Base-by-base conservation (phyloP, 2,329 filamentous ascomycete genomes). In the Magnaporthales sp. region DNA sequence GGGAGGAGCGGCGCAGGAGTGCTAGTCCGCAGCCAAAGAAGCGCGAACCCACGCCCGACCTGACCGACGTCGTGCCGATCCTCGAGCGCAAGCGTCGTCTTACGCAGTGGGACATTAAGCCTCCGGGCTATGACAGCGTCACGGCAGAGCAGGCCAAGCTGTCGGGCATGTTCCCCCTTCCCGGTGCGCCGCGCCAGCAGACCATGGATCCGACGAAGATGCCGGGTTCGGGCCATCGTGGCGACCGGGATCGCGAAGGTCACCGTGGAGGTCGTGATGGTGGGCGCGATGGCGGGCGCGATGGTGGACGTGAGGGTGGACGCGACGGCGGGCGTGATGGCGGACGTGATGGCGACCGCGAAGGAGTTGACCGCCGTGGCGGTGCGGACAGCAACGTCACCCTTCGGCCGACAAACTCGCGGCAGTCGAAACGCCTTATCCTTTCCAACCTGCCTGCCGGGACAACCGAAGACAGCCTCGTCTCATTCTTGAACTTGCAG, bases 91-190 rank as follows among this genome's bases (percentile, higher is more conserved):
- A 93, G 83, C 90, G 96, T 72, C 90, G 95, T 68, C 82, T 99
- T 83, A 98, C 93, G 46, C 96, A 99, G 78, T 99, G 95, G 95
- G 96, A 99, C 77, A 97, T 99, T 78, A 99, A 99, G 80, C 95
- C 95, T 6, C 92, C 93, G 19, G 94, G 95, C 61, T 99, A 99
- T 75, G 96, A 99, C 75, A 96, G 95, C 77, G 94, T 99, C 70
- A 97, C 95, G 2, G 93, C 95, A 26, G 96, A 99, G 78, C 96
- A 99, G 78, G 96, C 95, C 64, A 99, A 99, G 82, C 85, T 99
- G 61, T 99, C 96, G 71, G 90, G 94, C 81, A 97, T 99, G 95
- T 99, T 99, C 81, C 93, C 96, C 68, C 87, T 99, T 62, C 95
- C 95, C 3, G 95, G 95, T 70, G 95, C 95, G 69, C 95, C 95